Evolutionary conservation across 73 alveolate genomes (phyloP), one percentile per base, ranked within the genome.

Genomic region (Tetrahymena thermophila): DNA sequence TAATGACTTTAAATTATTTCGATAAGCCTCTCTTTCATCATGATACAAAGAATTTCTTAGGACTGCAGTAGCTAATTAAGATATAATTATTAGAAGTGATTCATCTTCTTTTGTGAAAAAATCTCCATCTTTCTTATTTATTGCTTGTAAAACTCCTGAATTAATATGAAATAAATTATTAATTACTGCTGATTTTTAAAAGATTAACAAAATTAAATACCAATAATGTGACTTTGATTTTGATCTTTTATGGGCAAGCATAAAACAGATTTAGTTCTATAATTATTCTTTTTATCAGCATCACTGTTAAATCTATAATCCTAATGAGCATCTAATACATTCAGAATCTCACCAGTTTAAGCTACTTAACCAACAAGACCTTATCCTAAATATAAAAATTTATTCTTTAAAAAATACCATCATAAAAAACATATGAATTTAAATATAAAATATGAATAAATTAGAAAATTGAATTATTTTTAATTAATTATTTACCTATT

Each of bases 281-380:
- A 95, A 28, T 55, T 50, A 31, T 96, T 95, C 28, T 94, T 43
- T 35, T 83, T 95, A n/a, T 95, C 97, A 34, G 94, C 95, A 21
- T 93, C 97, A 44, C 94, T 95, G 55, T 95, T 95, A 95, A 95
- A 95, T 94, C 97, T 95, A 31, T 35, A 94, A 94, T 95, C 97
- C 50, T 58, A 35, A 93, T 96, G 96, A 9, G 96, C 98, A 55
- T 96, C 97, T 95, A 55, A 55, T 2, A 96, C 71, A 35, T 95
- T 96, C 17, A 95, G 34, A 35, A 34, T 93, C 31, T 96, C 84
- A 21, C 97, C 96, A 8, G 94, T 43, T 50, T 43, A 19, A 38
- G 95, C 94, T 8, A 95, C 97, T 11, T 56, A 55, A 56, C 98
- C 97, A 19, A 96, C 97, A 11, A 96, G 85, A 35, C 98, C 98